Evolutionary conservation across 345 rosid species (phyloP), one percentile per base, ranked within the genome.

Genomic region (Luvunga scandens): DNA sequence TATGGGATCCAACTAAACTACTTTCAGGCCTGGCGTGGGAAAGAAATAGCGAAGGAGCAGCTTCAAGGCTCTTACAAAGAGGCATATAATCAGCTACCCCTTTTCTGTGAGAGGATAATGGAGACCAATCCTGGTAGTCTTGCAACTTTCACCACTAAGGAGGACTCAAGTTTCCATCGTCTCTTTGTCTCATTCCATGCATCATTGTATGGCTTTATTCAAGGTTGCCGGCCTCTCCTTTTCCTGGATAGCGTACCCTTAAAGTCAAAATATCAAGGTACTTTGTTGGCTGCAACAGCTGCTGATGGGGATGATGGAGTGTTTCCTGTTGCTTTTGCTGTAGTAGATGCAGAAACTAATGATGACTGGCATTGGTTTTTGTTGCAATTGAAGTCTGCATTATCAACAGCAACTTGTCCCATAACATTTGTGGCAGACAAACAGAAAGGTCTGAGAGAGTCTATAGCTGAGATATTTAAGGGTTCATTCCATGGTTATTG

Each of bases 291-390:
- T 7, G 98, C 97, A 3, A 95, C 98, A 70, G 92, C 98, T 68
- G 92, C 90, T 4, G 98, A 95, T 83, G 99, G 91, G 30, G 83
- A 92, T 71, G 97, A 95, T 72, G 87, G 84, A 53, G 93, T 89
- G 65, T 93, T 90, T 82, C 99, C 98, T 69, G 87, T 93, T 30
- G 96, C 97, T 70, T 95, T 95, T 66, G 90, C 94, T 6, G 93
- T 93, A 33, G 93, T 92, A 7, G 99, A 93, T 82, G 85, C 90
- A 7, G 98, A 95, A 83, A 92, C 87, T 0, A 87, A 87, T 34
- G 93, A 90, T 59, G 91, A 95, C 75, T 95, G 99, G 99, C 89
- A 85, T 83, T 95, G 99, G 99, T 95, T 95, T 87, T 85, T 95
- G 83, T 83, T 85, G 66, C 94, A 95, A 79, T 76, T 93, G 82